Evolutionary conservation across 2,329 filamentous ascomycete species (phyloP), one percentile per base, ranked within the genome.

Genomic region (Sporothrix protearum): DNA sequence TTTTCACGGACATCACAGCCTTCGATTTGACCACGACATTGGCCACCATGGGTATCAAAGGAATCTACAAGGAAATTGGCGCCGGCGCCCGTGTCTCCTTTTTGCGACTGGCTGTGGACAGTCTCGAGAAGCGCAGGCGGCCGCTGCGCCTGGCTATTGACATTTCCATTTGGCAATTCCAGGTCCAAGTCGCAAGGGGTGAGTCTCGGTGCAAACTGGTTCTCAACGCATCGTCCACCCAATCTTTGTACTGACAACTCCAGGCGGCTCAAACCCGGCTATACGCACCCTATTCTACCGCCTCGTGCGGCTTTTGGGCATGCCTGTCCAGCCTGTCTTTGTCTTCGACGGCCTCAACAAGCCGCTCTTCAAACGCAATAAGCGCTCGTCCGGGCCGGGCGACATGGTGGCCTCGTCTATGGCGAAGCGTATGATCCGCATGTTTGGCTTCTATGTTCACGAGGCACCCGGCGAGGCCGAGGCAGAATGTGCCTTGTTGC

Each of bases 91-190:
- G 94, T 73, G 85, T 96, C 70, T 91, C 96, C 22, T 85, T 99
- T 10, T 89, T 92, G 45, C 96, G 93, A 78, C 86, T 98, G 68
- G 91, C 94, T 39, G 85, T 94, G 61, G 88, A 94, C 64, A 91
- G 92, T 76, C 87, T 96, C 74, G 88, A 93, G 77, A 81, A 85
- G 70, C 89, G 88, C 12, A 86, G 87, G 30, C 87, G 90, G 1
- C 94, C 94, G 0, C 84, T 98, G 53, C 91, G 94, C 53, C 85
- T 99, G 63, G 96, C 96, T 51, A 92, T 99, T 75, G 96, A 99
- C 79, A 92, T 97, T 76, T 93, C 94, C 2, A 98, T 99, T 78
- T 99, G 96, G 96, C 91, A 97, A 59, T 98, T 97, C 78, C 96
- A 99, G 78, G 91, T 91, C 14, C 94, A 97, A 78, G 91, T 93